Conservation (phyloP, 192 early-diverging fungal genomes). For the Gamsiella multidivaricata region DNA sequence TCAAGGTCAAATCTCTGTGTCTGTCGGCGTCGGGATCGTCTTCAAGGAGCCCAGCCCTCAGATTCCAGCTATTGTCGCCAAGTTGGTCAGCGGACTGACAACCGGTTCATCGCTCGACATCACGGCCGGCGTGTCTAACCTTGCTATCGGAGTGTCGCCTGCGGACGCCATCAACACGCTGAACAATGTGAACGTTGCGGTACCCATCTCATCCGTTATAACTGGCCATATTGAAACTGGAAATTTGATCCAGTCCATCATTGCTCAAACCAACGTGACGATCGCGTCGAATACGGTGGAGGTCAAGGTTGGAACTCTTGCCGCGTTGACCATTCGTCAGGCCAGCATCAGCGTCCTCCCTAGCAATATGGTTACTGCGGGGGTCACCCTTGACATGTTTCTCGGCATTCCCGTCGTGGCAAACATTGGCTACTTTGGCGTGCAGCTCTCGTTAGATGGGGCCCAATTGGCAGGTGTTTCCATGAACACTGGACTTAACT, state of each 20-base stretch:
- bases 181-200: slow-evolving; percentile 6
- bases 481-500: slow-evolving; percentile 36
- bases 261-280: slow-evolving; percentile 33
- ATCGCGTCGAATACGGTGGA: slow-evolving; percentile 18
- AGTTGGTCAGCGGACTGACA: slow-evolving; percentile 18
- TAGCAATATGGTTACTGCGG: slow-evolving; percentile 38
- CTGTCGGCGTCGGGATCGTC: slow-evolving; percentile 22
- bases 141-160: slow-evolving; percentile 24
- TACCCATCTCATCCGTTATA: slow-evolving; percentile 3
- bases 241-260: no score
- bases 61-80: slow-evolving; percentile 13
- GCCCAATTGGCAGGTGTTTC: slow-evolving; percentile 33
- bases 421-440: slow-evolving; percentile 52
- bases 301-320: slow-evolving; percentile 40
- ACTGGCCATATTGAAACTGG: slow-evolving; percentile 20
- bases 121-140: no score
- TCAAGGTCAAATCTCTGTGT: slow-evolving; percentile 18
- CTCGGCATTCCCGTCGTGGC: slow-evolving; percentile 40
- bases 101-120: slow-evolving; percentile 14
- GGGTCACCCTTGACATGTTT: slow-evolving; percentile 48
- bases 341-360: slow-evolving; percentile 42
- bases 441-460: slow-evolving; percentile 38
- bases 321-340: slow-evolving; percentile 35
- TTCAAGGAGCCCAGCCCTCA: slow-evolving; percentile 18
- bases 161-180: slow-evolving; percentile 21